A percentile compares a stretch with the other conserved stretches of the same genome.
Evolutionary conservation across 176 grass and related monocot species (phyloP).

Genomic region (Carex parvula): DNA sequence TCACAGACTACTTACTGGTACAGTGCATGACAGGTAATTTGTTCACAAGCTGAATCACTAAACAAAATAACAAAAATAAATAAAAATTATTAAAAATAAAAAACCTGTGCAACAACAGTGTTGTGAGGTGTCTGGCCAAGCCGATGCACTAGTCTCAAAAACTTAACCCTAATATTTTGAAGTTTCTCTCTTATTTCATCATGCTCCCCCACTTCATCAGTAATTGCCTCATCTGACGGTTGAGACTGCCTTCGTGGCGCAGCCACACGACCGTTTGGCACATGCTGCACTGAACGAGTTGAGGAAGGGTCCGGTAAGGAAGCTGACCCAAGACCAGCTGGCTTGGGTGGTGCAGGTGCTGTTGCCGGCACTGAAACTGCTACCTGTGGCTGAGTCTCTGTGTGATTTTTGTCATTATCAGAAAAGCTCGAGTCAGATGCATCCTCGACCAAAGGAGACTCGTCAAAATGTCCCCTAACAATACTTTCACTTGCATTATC

Average conservation of each 20-base stretch:
- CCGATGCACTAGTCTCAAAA: conserved; percentile 73
- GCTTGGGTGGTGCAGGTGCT: conserved; percentile 32
- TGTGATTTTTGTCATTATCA: conserved; percentile 42
- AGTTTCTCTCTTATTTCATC: conserved; percentile 91
- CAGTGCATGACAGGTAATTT: not conserved
- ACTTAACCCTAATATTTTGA: conserved; percentile 84
- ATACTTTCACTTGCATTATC: not conserved
- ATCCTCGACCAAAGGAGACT: conserved; percentile 50
- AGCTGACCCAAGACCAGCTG: conserved; percentile 75
- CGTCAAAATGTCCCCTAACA: not conserved
- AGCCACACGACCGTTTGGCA: conserved; percentile 28
- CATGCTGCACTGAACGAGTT: conserved; percentile 44
- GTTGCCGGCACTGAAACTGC: conserved; percentile 18
- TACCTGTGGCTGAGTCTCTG: conserved; percentile 15
- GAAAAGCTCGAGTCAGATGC: conserved; percentile 40
- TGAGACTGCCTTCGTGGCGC: conserved; percentile 36
- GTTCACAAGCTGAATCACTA: not conserved
- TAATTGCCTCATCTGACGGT: conserved; percentile 35
- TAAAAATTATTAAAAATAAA: not conserved
- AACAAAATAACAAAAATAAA: conserved; percentile 1
- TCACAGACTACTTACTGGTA: not conserved
- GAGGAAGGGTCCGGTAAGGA: conserved; percentile 52
- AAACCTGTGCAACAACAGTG: conserved; percentile 84
- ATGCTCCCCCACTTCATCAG: conserved; percentile 60
- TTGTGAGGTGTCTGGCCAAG: conserved; percentile 87